These are phyloP conservation scores for Boletus mariae DNA, from an alignment of 1,284 basidiomycete genomes.

Conservation along the genomic window DNA sequence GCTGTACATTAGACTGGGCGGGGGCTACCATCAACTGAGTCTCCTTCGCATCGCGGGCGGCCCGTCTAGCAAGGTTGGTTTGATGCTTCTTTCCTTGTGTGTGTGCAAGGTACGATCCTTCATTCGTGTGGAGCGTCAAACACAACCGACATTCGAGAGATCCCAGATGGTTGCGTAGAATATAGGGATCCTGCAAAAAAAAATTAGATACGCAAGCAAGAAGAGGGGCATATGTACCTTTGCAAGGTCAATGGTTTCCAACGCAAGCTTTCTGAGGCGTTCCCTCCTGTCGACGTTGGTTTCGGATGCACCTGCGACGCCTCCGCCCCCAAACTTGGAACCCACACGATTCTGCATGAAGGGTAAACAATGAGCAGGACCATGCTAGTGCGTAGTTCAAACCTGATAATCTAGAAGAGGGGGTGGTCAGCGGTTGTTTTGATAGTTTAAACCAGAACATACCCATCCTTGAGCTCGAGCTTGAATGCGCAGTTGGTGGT, in stretches of 20 bases:
- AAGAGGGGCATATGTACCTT: slow-evolving; percentile 52
- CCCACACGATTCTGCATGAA: slow-evolving; percentile 81
- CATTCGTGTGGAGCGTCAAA: slow-evolving; percentile 96
- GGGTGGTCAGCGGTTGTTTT: slow-evolving; percentile 3
- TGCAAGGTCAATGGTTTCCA: slow-evolving; percentile 95
- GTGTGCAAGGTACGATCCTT: slow-evolving; percentile 98
- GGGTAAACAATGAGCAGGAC: background rate
- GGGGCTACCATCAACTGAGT: slow-evolving; percentile 83
- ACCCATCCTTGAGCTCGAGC: slow-evolving; percentile 23
- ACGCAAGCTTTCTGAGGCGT: slow-evolving; percentile 88
- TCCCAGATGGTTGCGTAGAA: slow-evolving; percentile 95
- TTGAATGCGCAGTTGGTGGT: background rate
- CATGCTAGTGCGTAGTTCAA: slow-evolving; percentile 1
- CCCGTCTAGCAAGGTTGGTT: slow-evolving; percentile 94
- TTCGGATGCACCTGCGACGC: slow-evolving; percentile 90
- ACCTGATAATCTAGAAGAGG: slow-evolving; percentile 45
- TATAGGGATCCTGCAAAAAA: slow-evolving; percentile 85
- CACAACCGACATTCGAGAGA: slow-evolving; percentile 98
- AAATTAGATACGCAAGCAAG: slow-evolving; percentile 3
- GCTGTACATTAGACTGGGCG: slow-evolving; percentile 70
- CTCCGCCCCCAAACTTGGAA: slow-evolving; percentile 93
- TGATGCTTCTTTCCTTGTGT: slow-evolving; percentile 99
- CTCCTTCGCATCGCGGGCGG: slow-evolving; percentile 94
- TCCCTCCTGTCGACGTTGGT: slow-evolving; percentile 95
- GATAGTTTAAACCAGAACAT: background rate